These are phyloP conservation scores for Aspergillus hortae DNA, from an alignment of 2,329 filamentous ascomycete genomes.

Conservation along the genomic window DNA sequence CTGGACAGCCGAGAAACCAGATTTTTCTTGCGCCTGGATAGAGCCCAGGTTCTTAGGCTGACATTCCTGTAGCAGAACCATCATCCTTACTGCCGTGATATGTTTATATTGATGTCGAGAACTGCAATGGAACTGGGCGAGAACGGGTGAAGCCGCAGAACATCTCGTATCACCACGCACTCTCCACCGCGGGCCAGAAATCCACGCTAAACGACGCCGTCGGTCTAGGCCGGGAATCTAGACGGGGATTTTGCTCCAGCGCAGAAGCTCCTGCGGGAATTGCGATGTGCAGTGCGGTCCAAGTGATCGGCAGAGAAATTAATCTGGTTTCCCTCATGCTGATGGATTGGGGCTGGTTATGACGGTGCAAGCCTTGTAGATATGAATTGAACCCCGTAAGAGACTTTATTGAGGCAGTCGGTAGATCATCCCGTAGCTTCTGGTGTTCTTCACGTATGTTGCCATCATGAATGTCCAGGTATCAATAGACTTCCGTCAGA, in stretches of 20 bases:
- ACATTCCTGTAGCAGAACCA: not conserved
- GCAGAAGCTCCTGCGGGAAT: slow-evolving; percentile 12
- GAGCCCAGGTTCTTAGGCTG: not conserved
- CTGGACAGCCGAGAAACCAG: too few species aligned
- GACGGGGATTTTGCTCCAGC: slow-evolving; percentile 7
- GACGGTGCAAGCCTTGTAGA: too few species aligned
- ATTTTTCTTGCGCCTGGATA: not conserved
- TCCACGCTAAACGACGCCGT: slow-evolving; percentile 18
- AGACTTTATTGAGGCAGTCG: too few species aligned
- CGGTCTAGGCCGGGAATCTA: slow-evolving; percentile 25
- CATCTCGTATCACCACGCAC: slow-evolving; percentile 16
- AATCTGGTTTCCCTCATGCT: too few species aligned
- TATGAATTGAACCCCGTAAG: too few species aligned
- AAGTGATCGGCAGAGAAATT: slow-evolving; percentile 3
- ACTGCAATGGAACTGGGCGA: not conserved
- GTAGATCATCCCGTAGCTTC: too few species aligned
- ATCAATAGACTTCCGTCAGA: too few species aligned
- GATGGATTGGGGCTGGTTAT: too few species aligned
- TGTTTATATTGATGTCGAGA: not conserved
- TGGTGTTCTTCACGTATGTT: too few species aligned
- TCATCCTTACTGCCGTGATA: not conserved
- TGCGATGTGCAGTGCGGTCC: slow-evolving; percentile 16
- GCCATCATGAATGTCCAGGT: too few species aligned
- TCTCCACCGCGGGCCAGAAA: slow-evolving; percentile 19
- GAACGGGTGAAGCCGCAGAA: not conserved